A percentile compares a stretch with the other conserved stretches of the same genome.
Evolutionary conservation across 768 basidiomycete species (phyloP).

Genomic region (Phaeotremella fagi): DNA sequence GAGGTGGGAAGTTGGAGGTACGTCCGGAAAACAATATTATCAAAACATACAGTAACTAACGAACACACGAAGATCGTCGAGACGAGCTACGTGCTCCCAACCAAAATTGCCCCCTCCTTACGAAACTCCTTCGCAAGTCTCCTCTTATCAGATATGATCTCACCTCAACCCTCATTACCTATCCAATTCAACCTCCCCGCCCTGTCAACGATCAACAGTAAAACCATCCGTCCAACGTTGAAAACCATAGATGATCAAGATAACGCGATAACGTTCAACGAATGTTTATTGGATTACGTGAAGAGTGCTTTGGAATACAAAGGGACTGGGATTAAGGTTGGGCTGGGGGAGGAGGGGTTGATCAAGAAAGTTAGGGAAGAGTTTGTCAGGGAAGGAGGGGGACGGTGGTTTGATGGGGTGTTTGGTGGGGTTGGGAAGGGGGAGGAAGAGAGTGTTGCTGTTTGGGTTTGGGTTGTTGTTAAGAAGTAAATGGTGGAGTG

Average conservation of each 20-base stretch:
- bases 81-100: conserved; percentile 29
- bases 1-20: conserved; percentile 41
- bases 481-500: too few relatives aligned
- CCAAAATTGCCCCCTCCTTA: conserved; percentile 14
- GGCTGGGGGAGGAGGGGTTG: conserved; percentile 1
- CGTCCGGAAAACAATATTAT: conserved; percentile 1
- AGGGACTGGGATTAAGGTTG: conserved; percentile 11
- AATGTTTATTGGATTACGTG: too few relatives aligned
- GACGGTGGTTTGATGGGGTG: not conserved
- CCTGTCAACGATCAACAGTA: not conserved
- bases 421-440: conserved; percentile 1
- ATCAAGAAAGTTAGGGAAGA: too few relatives aligned
- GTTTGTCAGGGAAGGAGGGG: not conserved
- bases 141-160: conserved; percentile 34
- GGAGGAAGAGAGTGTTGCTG: not conserved
- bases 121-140: conserved; percentile 32
- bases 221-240: conserved; percentile 15
- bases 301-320: conserved; percentile 30
- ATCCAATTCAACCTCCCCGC: conserved; percentile 34
- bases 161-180: conserved; percentile 28
- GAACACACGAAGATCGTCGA: conserved; percentile 20
- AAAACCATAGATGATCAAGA: conserved; percentile 9
- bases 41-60: conserved; percentile 2
- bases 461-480: not conserved
- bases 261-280: conserved; percentile 17